Conservation (phyloP, 2,329 filamentous ascomycete species). For the Fusarium liriodendri region DNA sequence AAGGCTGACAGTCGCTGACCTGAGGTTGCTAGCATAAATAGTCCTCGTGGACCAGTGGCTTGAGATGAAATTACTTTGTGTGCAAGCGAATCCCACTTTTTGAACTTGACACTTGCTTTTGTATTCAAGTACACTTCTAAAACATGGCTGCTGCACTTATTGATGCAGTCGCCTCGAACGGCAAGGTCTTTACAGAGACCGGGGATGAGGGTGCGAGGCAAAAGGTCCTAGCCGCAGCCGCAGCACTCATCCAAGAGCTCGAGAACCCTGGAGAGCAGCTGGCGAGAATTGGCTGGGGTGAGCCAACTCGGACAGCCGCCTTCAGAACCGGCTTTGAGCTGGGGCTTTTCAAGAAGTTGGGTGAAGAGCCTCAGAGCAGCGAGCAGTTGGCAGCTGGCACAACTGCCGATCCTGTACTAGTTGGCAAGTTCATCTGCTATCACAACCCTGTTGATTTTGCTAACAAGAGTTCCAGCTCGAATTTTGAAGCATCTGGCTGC, state of each 20-base stretch:
- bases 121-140: background rate
- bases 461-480: background rate
- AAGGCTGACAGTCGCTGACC: background rate
- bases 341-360: constrained; percentile 26
- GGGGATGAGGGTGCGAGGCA: constrained; percentile 13
- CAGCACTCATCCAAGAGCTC: constrained; percentile 18
- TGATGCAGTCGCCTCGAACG: constrained; percentile 13
- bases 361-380: constrained; percentile 11
- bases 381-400: constrained; percentile 13
- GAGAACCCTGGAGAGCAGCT: constrained; percentile 28
- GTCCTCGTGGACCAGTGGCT: background rate
- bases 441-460: background rate
- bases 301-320: constrained; percentile 29
- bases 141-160: constrained; percentile 10
- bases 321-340: constrained; percentile 29
- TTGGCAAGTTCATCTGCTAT: constrained; percentile 1
- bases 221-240: constrained; percentile 13
- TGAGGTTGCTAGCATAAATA: background rate
- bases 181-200: constrained; percentile 9
- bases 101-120: background rate
- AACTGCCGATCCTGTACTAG: constrained; percentile 12
- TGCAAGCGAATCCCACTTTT: background rate
- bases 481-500: constrained; percentile 19
- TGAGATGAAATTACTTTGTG: background rate
- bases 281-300: constrained; percentile 26